These are phyloP conservation scores for Panaeolus cyanescens DNA, from an alignment of 768 basidiomycete genomes.

Conservation along the genomic window DNA sequence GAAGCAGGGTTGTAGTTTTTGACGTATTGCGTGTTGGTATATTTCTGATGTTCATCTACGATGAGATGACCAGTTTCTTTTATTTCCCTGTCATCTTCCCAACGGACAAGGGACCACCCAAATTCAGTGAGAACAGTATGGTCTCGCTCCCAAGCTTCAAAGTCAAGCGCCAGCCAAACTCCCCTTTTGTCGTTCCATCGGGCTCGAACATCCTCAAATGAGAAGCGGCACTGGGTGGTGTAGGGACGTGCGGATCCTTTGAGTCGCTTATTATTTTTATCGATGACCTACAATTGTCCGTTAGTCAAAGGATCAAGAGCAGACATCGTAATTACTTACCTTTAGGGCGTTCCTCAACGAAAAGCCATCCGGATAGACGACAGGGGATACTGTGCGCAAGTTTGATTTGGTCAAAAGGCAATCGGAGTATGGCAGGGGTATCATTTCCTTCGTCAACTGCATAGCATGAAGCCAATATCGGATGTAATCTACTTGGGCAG, in stretches of 20 bases:
- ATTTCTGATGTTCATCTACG: constrained; percentile 59
- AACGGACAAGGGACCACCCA: constrained; percentile 69
- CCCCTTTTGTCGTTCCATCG: constrained; percentile 66
- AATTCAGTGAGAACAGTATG: constrained; percentile 78
- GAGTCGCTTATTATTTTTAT: constrained; percentile 79
- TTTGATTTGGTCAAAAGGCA: constrained; percentile 66
- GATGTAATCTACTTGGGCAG: constrained; percentile 82
- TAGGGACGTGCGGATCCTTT: constrained; percentile 57
- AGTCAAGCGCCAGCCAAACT: constrained; percentile 78
- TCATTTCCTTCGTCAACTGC: constrained; percentile 59
- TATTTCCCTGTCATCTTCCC: constrained; percentile 52
- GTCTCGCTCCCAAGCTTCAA: constrained; percentile 83
- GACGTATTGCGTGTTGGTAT: constrained; percentile 65
- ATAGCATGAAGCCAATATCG: constrained; percentile 83
- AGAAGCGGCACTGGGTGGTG: constrained; percentile 55
- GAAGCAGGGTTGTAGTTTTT: constrained; percentile 38
- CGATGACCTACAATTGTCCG: constrained; percentile 52
- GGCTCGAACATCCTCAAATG: constrained; percentile 69
- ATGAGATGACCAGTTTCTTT: constrained; percentile 61
- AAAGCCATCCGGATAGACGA: constrained; percentile 53
- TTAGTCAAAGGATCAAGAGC: neutral
- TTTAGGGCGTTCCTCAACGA: constrained; percentile 62
- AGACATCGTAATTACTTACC: constrained; percentile 32
- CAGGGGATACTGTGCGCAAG: constrained; percentile 59
- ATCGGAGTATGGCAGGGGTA: constrained; percentile 79